Base-by-base conservation (phyloP, 176 grass and related monocot species). In the Pontederia paniculata region DNA sequence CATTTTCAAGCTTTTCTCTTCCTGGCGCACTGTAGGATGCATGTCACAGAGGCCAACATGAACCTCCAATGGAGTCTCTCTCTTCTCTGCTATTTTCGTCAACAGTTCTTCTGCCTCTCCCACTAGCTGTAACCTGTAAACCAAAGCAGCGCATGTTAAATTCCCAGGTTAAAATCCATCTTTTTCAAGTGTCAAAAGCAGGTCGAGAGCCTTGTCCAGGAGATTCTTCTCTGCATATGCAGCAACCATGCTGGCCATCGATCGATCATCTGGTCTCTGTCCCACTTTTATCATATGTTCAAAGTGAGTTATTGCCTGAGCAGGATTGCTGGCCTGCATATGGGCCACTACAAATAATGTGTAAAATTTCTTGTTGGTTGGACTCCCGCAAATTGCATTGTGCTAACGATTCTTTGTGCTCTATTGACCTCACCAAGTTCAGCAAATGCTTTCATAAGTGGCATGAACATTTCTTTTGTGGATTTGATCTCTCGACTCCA, bases 151-250 rank as follows among this genome's bases (percentile, higher is more conserved):
- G 63, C 90, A 81, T 2, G 86, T 97, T 50, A 71, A 54, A 18
- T 70, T 48, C 17, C 86, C 91, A 48, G 65, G 74, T 74, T 84
- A 74, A 20, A 87, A 19, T 20, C 91, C 83, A 15, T 79, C 72
- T 66, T 87, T 97, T 70, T 90, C 86, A 44, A 97, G 73, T 49
- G 51, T 81, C 43, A 97, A 44, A 46, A 97, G 56, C 65, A 89
- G 62, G 63, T 74, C 45, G 49, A 97, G 62, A 56, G 86, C 91
- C 44, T 72, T 54, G 60, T 84, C 91, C 45, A 97, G 57, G 44
- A 70, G 42, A 61, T 97, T 97, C 21, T 79, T 74, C 68, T 46
- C 72, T 54, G 74, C 73, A 57, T 79, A 46, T 2, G 65, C 91
- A 28, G 62, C 45, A 23, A 97, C 42, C 74, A 90, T 78, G 73